phyloP scores from a whole-genome alignment of 345 rosid species.

The Populus simonii region DNA sequence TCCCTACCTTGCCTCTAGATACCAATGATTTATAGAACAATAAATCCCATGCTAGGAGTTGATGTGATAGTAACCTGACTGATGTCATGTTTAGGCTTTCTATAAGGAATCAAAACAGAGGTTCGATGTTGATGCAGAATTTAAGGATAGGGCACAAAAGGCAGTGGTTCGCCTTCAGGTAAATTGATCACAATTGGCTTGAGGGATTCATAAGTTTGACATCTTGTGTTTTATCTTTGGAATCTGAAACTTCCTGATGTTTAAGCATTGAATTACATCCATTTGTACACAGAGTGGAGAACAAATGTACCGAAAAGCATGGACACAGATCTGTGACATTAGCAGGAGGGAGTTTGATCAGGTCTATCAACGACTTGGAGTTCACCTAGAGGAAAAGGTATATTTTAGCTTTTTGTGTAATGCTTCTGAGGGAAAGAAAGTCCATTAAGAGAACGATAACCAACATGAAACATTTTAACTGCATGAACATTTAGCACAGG shows the following conservation, averaged over 20 bases:
- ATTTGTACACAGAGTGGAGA: conserved; percentile 67
- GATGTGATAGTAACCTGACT: conserved; percentile 22
- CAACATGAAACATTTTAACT: neutral
- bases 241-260: neutral
- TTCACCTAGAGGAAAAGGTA: conserved; percentile 89
- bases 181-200: conserved; percentile 2
- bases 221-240: neutral
- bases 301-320: conserved; percentile 63
- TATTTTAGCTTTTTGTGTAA: neutral
- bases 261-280: neutral
- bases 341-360: conserved; percentile 74
- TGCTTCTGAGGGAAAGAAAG: neutral
- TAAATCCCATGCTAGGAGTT: neutral
- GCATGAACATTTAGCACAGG: neutral
- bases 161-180: conserved; percentile 98
- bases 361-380: conserved; percentile 77
- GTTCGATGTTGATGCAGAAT: conserved; percentile 66
- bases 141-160: conserved; percentile 85
- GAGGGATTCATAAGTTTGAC: neutral
- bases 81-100: conserved; percentile 49
- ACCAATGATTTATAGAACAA: neutral
- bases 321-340: conserved; percentile 76
- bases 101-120: conserved; percentile 76
- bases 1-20: neutral
- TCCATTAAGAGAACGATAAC: neutral